These are phyloP conservation scores for Aspergillus candidus DNA, from an alignment of 2,329 filamentous ascomycete species.

Conservation along the genomic window DNA sequence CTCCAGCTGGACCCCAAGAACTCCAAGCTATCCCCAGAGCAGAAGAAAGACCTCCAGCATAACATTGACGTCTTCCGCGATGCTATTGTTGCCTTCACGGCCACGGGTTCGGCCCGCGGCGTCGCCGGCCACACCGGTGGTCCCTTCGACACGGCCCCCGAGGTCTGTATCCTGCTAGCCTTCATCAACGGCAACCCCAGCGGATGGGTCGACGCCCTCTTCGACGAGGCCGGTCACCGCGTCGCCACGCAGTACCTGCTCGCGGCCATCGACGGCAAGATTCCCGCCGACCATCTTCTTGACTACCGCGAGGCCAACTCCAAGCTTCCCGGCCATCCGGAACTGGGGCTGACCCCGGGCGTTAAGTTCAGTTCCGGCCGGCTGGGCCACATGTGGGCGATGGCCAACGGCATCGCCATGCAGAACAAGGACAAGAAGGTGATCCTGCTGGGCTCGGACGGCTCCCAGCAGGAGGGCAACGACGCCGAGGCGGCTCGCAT, in stretches of 20 bases:
- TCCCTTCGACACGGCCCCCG: constrained; percentile 36
- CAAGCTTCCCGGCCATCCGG: constrained; percentile 36
- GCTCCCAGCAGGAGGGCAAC: constrained; percentile 39
- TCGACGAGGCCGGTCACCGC: constrained; percentile 36
- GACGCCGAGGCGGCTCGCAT: constrained; percentile 37
- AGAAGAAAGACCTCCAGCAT: constrained; percentile 32
- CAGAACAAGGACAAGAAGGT: constrained; percentile 33
- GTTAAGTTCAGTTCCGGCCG: constrained; percentile 38
- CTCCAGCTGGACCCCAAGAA: constrained; percentile 31
- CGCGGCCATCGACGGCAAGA: constrained; percentile 31
- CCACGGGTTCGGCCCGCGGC: constrained; percentile 33
- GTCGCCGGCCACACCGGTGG: constrained; percentile 36
- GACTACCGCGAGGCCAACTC: constrained; percentile 38
- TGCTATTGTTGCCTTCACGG: constrained; percentile 37
- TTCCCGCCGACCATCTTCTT: constrained; percentile 35
- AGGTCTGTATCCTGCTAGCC: constrained; percentile 36
- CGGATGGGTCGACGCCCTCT: constrained; percentile 30
- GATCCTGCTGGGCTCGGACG: constrained; percentile 35
- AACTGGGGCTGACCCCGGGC: constrained; percentile 35
- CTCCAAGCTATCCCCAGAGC: constrained; percentile 27
- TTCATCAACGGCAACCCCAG: constrained; percentile 31
- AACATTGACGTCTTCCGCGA: constrained; percentile 37
- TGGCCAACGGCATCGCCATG: constrained; percentile 36
- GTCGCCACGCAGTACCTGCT: constrained; percentile 39
- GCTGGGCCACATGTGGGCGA: constrained; percentile 36